Conservation (phyloP, 148 eudicot genomes). For the Silene uniflora region DNA sequence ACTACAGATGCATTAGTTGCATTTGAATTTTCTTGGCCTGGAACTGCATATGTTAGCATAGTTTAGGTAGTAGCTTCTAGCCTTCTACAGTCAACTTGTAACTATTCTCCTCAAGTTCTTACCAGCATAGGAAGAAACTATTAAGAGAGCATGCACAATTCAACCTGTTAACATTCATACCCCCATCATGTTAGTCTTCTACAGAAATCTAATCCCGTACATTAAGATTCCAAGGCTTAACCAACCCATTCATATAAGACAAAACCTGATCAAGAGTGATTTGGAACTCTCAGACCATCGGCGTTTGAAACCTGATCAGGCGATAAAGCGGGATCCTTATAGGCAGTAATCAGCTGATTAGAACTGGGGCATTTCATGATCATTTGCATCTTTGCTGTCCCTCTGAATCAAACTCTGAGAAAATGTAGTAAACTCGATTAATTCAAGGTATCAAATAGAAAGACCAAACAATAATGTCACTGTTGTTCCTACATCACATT, state of each 20-base stretch:
- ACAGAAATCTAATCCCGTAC: neutral
- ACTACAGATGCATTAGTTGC: conserved; percentile 26
- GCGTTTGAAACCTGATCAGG: conserved; percentile 32
- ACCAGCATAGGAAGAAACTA: neutral
- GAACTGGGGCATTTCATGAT: conserved; percentile 51
- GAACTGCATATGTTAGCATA: conserved; percentile 13
- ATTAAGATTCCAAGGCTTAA: neutral
- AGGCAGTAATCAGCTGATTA: conserved; percentile 38
- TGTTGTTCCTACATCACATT: neutral
- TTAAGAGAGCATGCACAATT: neutral
- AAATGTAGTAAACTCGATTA: neutral
- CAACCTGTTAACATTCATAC: neutral
- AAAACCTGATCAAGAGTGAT: too few relatives aligned
- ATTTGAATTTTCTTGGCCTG: conserved; percentile 24
- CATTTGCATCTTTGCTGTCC: conserved; percentile 49
- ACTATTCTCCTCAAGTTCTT: neutral
- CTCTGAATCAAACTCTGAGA: conserved; percentile 52
- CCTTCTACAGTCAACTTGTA: neutral
- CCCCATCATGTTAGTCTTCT: neutral
- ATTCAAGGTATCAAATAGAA: neutral
- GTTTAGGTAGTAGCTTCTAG: neutral
- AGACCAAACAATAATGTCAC: neutral
- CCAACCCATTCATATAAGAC: neutral
- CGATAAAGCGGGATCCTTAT: conserved; percentile 52
- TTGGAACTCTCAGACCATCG: conserved; percentile 20